These are phyloP conservation scores for Spinellus fusiger DNA, from an alignment of 192 early-diverging fungal species.

Conservation along the genomic window DNA sequence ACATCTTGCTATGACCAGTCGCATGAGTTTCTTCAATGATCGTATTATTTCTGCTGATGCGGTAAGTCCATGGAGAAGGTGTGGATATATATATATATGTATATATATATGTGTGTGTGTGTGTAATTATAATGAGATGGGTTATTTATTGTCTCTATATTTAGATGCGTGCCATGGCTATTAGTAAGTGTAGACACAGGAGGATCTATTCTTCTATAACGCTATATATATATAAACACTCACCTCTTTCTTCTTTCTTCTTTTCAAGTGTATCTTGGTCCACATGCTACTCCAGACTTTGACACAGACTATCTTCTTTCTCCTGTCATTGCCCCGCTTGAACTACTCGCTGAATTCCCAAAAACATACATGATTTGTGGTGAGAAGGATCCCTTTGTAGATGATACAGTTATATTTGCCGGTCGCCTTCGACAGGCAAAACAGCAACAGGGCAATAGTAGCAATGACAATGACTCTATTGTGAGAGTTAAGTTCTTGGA, in stretches of 20 bases:
- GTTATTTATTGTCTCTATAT: neutral
- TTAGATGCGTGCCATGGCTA: conserved; percentile 57
- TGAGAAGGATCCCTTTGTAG: conserved; percentile 95
- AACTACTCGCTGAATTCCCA: conserved; percentile 84
- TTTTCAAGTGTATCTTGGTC: conserved; percentile 75
- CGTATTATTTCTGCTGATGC: conserved; percentile 75
- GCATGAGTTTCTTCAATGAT: conserved; percentile 83
- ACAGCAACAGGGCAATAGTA: neutral
- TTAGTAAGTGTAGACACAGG: too few species aligned
- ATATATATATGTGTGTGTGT: neutral
- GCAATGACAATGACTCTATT: conserved; percentile 35
- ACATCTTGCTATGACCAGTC: conserved; percentile 67
- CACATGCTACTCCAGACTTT: conserved; percentile 72
- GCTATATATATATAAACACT: neutral
- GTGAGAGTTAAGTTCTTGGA: conserved; percentile 68
- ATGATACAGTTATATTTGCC: conserved; percentile 92
- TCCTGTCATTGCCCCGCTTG: conserved; percentile 80
- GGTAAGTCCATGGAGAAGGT: conserved; percentile 27
- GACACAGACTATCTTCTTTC: conserved; percentile 78
- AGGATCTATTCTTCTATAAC: neutral
- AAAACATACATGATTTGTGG: conserved; percentile 87
- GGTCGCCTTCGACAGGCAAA: conserved; percentile 83
- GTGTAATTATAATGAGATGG: neutral
- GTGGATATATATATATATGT: neutral
- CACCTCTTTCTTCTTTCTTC: neutral